Evolutionary conservation across 1,284 basidiomycete genomes (phyloP).

Genomic region (Cryptococcus maquisensis): DNA sequence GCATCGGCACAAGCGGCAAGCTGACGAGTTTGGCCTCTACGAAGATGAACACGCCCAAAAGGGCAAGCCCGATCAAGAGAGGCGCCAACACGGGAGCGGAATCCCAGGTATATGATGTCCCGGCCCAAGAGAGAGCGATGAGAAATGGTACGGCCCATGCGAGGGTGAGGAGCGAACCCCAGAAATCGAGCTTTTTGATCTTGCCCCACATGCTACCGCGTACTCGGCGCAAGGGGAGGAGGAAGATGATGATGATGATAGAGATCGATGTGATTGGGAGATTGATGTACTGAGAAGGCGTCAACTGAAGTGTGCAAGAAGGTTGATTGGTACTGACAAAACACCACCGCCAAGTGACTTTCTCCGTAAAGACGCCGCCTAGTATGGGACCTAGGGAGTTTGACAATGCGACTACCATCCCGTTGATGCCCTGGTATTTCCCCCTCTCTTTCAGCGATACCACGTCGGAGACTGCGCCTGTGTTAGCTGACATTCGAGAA

Average conservation of each 20-base stretch:
- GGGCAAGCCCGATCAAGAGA: conserved; percentile 57
- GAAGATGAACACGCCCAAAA: conserved; percentile 59
- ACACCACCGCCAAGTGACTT: conserved; percentile 54
- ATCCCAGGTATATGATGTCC: conserved; percentile 63
- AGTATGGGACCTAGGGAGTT: conserved; percentile 47
- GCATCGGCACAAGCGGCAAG: conserved; percentile 67
- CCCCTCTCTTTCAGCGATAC: conserved; percentile 48
- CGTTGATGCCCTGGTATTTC: conserved; percentile 49
- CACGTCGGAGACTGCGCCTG: conserved; percentile 34
- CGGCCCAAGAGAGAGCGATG: conserved; percentile 71
- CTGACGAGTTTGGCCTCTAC: conserved; percentile 68
- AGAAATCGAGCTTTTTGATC: conserved; percentile 64
- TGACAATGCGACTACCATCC: conserved; percentile 38
- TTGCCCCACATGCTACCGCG: conserved; percentile 59
- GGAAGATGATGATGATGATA: conserved; percentile 57
- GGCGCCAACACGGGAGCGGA: conserved; percentile 63
- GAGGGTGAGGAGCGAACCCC: conserved; percentile 60
- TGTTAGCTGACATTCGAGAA: neutral
- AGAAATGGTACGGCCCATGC: conserved; percentile 61
- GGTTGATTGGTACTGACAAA: conserved; percentile 13
- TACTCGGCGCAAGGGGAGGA: conserved; percentile 64
- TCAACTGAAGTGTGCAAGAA: conserved; percentile 5
- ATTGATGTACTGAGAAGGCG: conserved; percentile 55
- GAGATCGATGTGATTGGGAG: conserved; percentile 58
- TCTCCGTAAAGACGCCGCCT: conserved; percentile 45